Conservation (phyloP, 2,329 filamentous ascomycete species). For the Setomelanomma holmii region DNA sequence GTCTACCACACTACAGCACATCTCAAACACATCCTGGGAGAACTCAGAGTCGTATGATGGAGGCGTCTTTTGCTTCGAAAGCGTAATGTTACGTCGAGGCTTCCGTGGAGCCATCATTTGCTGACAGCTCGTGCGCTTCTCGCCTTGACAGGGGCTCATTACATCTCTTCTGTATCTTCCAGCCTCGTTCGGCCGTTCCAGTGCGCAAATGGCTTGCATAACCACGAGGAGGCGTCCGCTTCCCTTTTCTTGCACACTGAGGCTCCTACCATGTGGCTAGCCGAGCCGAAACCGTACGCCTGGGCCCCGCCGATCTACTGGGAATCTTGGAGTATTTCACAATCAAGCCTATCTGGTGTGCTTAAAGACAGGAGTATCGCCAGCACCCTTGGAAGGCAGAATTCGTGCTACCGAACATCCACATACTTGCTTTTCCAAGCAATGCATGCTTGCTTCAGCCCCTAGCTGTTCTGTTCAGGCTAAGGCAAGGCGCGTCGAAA, state of each 20-base stretch:
- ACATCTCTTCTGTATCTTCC: not conserved
- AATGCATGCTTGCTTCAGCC: not conserved
- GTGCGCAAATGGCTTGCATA: conserved; percentile 3
- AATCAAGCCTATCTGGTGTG: not conserved
- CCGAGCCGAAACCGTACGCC: not conserved
- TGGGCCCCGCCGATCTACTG: not conserved
- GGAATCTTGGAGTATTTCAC: not conserved
- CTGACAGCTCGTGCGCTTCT: too few relatives aligned
- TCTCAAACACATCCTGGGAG: not conserved
- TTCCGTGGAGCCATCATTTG: too few relatives aligned
- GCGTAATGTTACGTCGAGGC: too few relatives aligned
- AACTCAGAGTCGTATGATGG: not conserved
- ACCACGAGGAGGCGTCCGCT: not conserved
- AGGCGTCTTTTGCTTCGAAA: too few relatives aligned
- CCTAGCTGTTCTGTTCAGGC: not conserved
- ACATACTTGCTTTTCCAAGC: too few relatives aligned
- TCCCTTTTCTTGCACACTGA: not conserved
- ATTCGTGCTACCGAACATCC: too few relatives aligned
- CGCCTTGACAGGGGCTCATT: not conserved
- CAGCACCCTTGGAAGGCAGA: too few relatives aligned
- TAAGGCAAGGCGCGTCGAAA: not conserved
- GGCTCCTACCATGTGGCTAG: not conserved
- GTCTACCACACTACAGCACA: not conserved
- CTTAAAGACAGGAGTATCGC: too few relatives aligned
- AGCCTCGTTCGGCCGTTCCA: conserved; percentile 1